Evolutionary conservation across 345 rosid species (phyloP).

Genomic region (Jatropha curcas): DNA sequence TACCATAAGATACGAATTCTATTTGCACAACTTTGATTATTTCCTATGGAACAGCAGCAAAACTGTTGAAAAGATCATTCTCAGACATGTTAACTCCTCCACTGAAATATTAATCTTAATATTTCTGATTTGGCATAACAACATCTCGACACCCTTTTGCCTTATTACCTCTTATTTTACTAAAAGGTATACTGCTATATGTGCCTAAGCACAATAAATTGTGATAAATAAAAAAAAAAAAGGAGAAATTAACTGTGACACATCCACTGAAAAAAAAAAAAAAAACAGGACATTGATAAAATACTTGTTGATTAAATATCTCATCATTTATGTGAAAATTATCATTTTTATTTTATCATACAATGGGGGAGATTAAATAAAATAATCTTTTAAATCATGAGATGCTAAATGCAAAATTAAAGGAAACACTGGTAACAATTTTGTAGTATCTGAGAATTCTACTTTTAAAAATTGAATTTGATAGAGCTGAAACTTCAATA

Average conservation of each 20-base stretch:
- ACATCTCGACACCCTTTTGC: neutral
- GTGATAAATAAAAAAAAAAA: too few species aligned
- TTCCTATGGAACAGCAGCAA: neutral
- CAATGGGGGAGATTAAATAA: neutral
- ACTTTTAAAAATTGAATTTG: neutral
- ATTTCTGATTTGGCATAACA: neutral
- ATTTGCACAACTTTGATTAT: neutral
- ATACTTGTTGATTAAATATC: conserved; percentile 3
- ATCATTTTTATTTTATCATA: neutral
- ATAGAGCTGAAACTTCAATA: conserved; percentile 22
- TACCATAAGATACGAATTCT: neutral
- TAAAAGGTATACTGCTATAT: neutral
- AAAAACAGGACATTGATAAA: neutral
- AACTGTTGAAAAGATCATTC: neutral
- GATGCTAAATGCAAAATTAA: neutral
- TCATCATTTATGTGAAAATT: neutral
- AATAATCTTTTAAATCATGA: neutral
- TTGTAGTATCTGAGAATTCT: neutral
- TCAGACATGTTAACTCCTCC: neutral
- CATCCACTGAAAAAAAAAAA: too few species aligned
- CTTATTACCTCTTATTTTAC: neutral
- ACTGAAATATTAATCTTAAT: neutral
- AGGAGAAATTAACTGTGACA: too few species aligned
- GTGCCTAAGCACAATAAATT: neutral
- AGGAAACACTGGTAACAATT: neutral